Percentiles rank a stretch among this genome's conserved stretches.
phyloP scores from a whole-genome alignment of 257 asterid genomes.

The Solanum raphanifolium region DNA sequence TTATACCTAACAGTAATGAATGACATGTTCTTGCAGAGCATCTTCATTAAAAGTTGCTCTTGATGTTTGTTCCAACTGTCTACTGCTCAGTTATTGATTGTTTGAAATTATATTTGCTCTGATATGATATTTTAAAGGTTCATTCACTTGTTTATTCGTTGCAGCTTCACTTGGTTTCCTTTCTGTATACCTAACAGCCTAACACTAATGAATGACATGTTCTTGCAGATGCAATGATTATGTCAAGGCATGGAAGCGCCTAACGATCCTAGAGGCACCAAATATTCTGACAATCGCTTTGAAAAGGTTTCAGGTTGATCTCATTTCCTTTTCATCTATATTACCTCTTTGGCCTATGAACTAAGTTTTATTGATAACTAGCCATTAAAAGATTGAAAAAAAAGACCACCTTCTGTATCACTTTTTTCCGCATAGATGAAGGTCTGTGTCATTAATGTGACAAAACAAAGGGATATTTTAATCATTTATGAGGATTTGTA shows the following conservation, averaged over 20 bases:
- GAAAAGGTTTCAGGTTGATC: slow-evolving; percentile 87
- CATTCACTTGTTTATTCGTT: background rate
- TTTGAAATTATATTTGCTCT: background rate
- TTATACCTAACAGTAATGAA: background rate
- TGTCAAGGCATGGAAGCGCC: slow-evolving; percentile 95
- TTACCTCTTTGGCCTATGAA: background rate
- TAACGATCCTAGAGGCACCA: slow-evolving; percentile 61
- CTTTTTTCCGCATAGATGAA: background rate
- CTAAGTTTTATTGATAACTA: background rate
- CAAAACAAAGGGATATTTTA: background rate
- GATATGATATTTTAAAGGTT: background rate
- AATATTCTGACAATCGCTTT: slow-evolving; percentile 92
- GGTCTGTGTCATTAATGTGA: background rate
- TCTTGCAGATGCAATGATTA: slow-evolving; percentile 84
- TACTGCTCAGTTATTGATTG: background rate
- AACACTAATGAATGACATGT: background rate
- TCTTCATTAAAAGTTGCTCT: too few relatives aligned
- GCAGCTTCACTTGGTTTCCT: background rate
- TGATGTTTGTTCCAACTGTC: background rate
- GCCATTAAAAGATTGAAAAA: background rate
- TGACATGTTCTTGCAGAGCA: slow-evolving; percentile 28
- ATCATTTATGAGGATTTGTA: background rate
- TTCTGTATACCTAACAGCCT: background rate
- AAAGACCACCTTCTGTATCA: background rate
- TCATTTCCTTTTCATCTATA: background rate